phyloP scores from a whole-genome alignment of 2,329 filamentous ascomycete species.

The Aureobasidium sp. region DNA sequence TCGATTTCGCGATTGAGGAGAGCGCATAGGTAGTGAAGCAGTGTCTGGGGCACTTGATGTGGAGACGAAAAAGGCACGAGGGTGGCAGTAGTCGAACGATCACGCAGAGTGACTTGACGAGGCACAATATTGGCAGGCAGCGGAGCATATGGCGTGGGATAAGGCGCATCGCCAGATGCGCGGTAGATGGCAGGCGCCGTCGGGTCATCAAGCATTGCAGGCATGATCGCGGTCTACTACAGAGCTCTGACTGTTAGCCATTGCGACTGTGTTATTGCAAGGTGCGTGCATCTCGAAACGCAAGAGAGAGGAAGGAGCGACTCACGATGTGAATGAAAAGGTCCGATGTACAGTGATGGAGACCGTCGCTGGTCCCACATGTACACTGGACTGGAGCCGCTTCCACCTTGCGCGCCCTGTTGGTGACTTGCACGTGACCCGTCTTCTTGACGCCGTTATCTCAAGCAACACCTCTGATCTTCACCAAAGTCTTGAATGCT shows the following conservation, averaged over 20 bases:
- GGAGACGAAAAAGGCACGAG: conserved; percentile 75
- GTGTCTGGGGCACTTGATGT: conserved; percentile 64
- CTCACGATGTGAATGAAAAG: background rate
- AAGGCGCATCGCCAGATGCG: conserved; percentile 59
- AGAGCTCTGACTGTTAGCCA: background rate
- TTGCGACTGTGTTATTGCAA: background rate
- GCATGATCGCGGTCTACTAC: conserved; percentile 44
- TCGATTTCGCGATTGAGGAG: conserved; percentile 88
- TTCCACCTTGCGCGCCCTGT: background rate
- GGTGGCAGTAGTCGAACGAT: conserved; percentile 76
- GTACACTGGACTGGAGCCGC: background rate
- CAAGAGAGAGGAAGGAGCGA: background rate
- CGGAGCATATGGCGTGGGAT: conserved; percentile 54
- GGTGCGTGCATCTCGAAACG: background rate
- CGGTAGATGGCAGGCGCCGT: conserved; percentile 63
- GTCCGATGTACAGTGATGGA: conserved; percentile 5
- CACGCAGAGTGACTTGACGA: conserved; percentile 72
- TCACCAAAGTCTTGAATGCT: no score
- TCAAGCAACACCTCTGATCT: background rate
- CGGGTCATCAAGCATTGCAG: conserved; percentile 73
- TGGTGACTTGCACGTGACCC: background rate
- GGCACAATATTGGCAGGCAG: conserved; percentile 64
- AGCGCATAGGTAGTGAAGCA: conserved; percentile 71
- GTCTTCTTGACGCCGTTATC: background rate
- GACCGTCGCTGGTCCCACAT: conserved; percentile 11